These are phyloP conservation scores for Paramecium primaurelia DNA, from an alignment of 73 alveolate genomes.

Conservation along the genomic window DNA sequence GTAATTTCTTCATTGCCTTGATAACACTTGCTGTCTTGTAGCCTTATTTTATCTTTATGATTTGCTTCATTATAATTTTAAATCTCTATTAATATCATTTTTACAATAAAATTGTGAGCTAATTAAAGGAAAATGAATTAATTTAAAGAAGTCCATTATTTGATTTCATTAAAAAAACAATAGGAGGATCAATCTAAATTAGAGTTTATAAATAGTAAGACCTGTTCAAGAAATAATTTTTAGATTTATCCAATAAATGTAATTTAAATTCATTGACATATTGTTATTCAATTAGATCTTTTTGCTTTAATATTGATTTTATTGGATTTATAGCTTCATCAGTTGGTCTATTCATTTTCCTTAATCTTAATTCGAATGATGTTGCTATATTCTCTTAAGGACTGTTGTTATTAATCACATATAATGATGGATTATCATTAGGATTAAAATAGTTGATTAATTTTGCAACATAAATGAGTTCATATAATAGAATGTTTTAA, in stretches of 20 bases:
- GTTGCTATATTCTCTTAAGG: conserved; percentile 20
- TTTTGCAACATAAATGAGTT: conserved; percentile 39
- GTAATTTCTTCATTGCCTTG: conserved; percentile 7
- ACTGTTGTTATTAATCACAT: conserved; percentile 1
- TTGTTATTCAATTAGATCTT: conserved; percentile 22
- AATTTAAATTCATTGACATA: background rate
- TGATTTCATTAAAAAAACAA: background rate
- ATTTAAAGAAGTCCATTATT: conserved; percentile 11
- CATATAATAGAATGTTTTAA: conserved; percentile 42
- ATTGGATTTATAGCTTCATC: conserved; percentile 6
- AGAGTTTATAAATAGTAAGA: background rate
- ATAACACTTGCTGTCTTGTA: conserved; percentile 8
- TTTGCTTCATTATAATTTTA: background rate
- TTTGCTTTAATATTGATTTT: background rate
- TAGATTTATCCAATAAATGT: background rate
- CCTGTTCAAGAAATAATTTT: background rate
- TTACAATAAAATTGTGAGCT: background rate
- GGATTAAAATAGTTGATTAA: conserved; percentile 24
- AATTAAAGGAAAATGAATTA: conserved; percentile 23
- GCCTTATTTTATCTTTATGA: conserved; percentile 18
- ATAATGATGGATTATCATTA: background rate
- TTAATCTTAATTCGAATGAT: conserved; percentile 13
- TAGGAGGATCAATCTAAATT: conserved; percentile 20
- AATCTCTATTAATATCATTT: background rate
- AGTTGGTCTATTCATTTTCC: background rate